phyloP scores from a whole-genome alignment of 2,329 filamentous ascomycete species.

The Colletotrichum coccodes region DNA sequence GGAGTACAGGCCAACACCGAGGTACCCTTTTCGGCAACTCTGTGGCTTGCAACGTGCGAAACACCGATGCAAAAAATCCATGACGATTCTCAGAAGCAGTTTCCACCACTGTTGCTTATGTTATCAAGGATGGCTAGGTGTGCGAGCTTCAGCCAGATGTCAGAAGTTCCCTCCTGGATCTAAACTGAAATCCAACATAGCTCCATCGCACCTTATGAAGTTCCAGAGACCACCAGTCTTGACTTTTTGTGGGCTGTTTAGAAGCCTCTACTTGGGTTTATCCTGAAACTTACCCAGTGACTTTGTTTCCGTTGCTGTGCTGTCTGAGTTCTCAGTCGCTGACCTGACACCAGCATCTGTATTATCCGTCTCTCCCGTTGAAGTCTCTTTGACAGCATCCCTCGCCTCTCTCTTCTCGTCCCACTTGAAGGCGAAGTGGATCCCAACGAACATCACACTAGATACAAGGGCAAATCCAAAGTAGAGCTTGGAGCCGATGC shows the following conservation, averaged over 20 bases:
- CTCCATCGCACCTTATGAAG: too few relatives aligned
- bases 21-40: too few relatives aligned
- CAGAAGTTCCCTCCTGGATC: background rate
- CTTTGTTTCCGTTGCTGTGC: background rate
- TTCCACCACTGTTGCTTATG: too few relatives aligned
- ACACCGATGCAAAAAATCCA: too few relatives aligned
- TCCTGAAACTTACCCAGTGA: background rate
- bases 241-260: background rate
- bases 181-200: background rate
- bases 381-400: conserved; percentile 5
- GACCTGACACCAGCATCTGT: conserved; percentile 3
- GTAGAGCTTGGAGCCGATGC: conserved; percentile 15
- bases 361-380: conserved; percentile 10
- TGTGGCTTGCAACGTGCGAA: too few relatives aligned
- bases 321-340: background rate
- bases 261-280: background rate
- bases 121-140: too few relatives aligned
- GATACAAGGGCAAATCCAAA: conserved; percentile 12
- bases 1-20: too few relatives aligned
- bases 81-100: too few relatives aligned
- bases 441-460: conserved; percentile 8
- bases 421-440: conserved; percentile 23
- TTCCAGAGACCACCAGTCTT: background rate
- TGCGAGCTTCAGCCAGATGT: background rate
- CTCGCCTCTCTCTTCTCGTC: conserved; percentile 18